Conservation (phyloP, 345 rosid genomes). For the Camelina neglecta region DNA sequence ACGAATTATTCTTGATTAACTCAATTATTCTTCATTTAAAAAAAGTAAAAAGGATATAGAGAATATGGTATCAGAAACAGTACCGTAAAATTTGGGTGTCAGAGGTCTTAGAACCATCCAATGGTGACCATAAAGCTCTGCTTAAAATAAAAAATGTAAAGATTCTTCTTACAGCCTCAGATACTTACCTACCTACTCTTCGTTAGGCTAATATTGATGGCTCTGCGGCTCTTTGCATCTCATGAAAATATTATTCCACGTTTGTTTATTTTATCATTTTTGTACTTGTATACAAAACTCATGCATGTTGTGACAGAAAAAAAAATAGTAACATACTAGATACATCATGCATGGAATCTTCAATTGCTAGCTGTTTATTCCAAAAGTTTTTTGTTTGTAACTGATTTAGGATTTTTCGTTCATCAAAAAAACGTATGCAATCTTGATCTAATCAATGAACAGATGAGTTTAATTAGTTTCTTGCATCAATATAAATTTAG, state of each 20-base stretch:
- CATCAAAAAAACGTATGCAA: background rate
- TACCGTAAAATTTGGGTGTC: constrained; percentile 22
- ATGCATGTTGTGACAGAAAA: background rate
- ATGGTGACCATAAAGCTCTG: constrained; percentile 8
- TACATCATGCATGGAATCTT: background rate
- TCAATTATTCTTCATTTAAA: background rate
- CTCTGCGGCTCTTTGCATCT: constrained; percentile 28
- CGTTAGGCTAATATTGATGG: constrained; percentile 8
- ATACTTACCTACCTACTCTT: constrained; percentile 13
- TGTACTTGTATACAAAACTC: background rate
- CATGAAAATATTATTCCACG: constrained; percentile 26
- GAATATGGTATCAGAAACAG: constrained; percentile 32
- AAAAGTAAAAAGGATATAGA: background rate
- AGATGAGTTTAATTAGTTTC: background rate
- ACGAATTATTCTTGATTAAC: background rate
- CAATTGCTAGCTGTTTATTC: background rate
- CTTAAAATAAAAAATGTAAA: background rate
- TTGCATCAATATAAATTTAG: background rate
- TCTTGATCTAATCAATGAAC: background rate
- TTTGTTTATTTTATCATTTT: constrained; percentile 9
- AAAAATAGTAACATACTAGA: background rate
- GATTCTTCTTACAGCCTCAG: constrained; percentile 29
- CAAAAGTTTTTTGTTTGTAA: background rate
- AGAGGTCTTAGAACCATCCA: constrained; percentile 25
- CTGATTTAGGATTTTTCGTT: background rate